A percentile compares a stretch with the other conserved stretches of the same genome.
Evolutionary conservation across 768 basidiomycete genomes (phyloP).

Genomic region (Phallus indusiatus): DNA sequence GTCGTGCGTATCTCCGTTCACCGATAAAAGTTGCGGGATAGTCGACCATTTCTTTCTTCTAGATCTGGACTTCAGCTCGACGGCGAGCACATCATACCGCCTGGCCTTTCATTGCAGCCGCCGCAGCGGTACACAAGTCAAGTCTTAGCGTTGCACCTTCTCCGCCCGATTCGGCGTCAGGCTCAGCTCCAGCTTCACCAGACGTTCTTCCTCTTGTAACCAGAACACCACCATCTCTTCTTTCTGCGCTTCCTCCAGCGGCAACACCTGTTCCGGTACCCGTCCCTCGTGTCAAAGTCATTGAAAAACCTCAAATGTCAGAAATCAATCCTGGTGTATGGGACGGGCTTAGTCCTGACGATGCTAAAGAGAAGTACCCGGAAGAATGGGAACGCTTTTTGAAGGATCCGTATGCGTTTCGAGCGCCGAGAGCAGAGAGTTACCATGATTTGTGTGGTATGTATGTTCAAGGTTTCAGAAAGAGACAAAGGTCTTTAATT

Average conservation of each 20-base stretch:
- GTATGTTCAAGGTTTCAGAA: constrained; percentile 12
- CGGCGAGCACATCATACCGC: constrained; percentile 90
- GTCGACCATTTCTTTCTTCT: neutral
- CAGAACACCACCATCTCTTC: neutral
- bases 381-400: constrained; percentile 91
- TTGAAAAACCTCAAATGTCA: constrained; percentile 93
- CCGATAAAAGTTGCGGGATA: neutral
- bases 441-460: constrained; percentile 90
- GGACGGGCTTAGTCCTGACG: constrained; percentile 89
- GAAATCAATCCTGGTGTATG: constrained; percentile 98
- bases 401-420: constrained; percentile 86
- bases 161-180: constrained; percentile 14
- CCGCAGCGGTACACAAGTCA: neutral
- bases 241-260: constrained; percentile 1
- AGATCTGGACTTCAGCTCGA: constrained; percentile 98
- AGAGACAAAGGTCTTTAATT: neutral
- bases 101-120: constrained; percentile 68
- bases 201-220: constrained; percentile 1
- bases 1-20: constrained; percentile 40
- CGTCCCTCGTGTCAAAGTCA: constrained; percentile 58
- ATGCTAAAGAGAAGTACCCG: constrained; percentile 84
- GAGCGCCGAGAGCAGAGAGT: constrained; percentile 90
- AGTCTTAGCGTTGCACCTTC: neutral
- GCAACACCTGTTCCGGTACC: constrained; percentile 3
- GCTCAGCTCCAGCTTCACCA: constrained; percentile 14